Base-by-base conservation (phyloP, 2,329 filamentous ascomycete species). In the Simplicillium sp. region DNA sequence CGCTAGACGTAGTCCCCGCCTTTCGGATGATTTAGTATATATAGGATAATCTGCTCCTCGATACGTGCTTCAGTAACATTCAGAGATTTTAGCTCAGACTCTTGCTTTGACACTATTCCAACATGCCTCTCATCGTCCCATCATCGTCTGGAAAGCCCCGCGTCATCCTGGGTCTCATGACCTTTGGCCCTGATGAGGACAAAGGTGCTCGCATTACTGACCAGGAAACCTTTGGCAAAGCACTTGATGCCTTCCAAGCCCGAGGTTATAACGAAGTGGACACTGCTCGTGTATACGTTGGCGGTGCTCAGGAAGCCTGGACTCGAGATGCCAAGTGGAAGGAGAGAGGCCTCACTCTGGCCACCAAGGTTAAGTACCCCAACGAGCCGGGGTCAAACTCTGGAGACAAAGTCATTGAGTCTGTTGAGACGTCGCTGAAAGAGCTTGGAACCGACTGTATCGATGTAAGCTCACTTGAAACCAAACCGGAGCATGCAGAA, bases 91-190 rank as follows among this genome's bases (percentile, higher is more conserved):
- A 25, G 20, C 20, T 9, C 20, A 25, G 9, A 5, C 20, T 5
- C 5, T 25, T 25, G 9, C 6, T 9, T 25, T 25, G 20, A 6
- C 20, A 25, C 20, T 25, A 25, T 3, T 25, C 6, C 54, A 64
- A 48, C 25, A 73, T 73, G 70, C 66, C 70, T 55, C 66, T 72
- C 45, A 50, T 70, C 48, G 57, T 54, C 12, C 58, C 61, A 37
- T 58, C 55, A 29, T n/a, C 54, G 57, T 34, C 38, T 39, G 37
- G 12, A 41, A 82, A 78, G 50, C 73, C 81, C 48, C 76, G 84
- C 47, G 70, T 87, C 53, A 87, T 94, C 68, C 78, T 94, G 32
- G 87, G 87, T 48, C 72, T 88, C 41, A 92, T 94, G 87, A 89
- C 83, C 55, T 88, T 87, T 66, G 84, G 83, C 25, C 78, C 84